These are phyloP conservation scores for Tolypocladium guangdongense DNA, from an alignment of 2,329 filamentous ascomycete genomes.

Conservation along the genomic window DNA sequence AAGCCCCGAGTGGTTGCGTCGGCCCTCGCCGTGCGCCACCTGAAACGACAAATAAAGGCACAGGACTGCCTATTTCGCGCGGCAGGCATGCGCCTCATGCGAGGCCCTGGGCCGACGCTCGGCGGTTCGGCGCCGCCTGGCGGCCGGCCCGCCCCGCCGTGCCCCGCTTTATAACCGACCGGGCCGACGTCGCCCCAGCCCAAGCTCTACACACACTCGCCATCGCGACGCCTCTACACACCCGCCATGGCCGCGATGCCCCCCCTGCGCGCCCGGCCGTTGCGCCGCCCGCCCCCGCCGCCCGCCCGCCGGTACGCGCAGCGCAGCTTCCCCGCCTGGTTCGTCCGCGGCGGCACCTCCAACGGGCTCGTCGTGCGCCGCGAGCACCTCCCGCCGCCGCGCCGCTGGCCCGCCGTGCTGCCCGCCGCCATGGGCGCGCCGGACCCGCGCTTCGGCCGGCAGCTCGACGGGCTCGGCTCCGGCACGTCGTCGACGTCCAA, in stretches of 20 bases:
- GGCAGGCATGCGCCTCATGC: no score
- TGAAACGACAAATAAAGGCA: no score
- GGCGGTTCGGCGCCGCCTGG: neutral
- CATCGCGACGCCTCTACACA: no score
- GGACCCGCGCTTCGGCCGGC: constrained; percentile 50
- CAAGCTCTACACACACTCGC: no score
- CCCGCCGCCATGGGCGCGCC: constrained; percentile 51
- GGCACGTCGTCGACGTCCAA: constrained; percentile 61
- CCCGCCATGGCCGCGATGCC: neutral
- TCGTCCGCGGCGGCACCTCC: constrained; percentile 55
- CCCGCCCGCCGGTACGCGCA: neutral
- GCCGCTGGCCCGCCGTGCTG: constrained; percentile 38
- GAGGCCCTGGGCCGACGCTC: no score
- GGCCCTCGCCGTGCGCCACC: no score
- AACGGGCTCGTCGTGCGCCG: constrained; percentile 45
- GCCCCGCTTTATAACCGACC: neutral
- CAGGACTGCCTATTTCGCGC: no score
- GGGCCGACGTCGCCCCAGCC: no score
- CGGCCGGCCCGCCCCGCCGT: neutral
- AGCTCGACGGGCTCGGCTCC: constrained; percentile 62
- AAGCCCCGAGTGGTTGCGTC: no score
- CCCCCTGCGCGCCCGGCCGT: neutral
- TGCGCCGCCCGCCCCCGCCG: neutral
- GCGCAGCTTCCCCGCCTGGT: constrained; percentile 26
- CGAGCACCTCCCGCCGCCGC: constrained; percentile 6